Evolutionary conservation across 2,329 filamentous ascomycete species (phyloP).

Genomic region (Thelonectria olida): DNA sequence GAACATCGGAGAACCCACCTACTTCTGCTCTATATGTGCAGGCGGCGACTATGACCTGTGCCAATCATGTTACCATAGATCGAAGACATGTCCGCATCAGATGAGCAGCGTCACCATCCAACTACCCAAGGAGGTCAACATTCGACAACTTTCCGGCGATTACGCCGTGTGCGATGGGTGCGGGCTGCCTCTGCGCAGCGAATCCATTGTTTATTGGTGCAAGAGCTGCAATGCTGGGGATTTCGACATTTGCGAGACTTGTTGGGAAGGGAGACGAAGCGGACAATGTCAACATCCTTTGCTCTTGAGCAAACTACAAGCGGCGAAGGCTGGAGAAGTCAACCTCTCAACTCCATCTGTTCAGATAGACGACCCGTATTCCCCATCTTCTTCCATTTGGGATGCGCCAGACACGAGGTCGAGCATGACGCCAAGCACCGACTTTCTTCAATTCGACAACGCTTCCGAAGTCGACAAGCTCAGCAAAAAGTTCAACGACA

Average conservation of each 20-base stretch:
- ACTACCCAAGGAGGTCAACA: background rate
- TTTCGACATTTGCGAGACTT: slow-evolving; percentile 17
- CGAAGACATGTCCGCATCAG: background rate
- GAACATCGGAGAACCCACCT: slow-evolving; percentile 13
- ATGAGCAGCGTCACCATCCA: background rate
- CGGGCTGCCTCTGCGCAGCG: background rate
- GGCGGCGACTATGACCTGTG: slow-evolving; percentile 21
- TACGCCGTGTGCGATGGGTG: slow-evolving; percentile 14
- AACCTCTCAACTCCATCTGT: no score
- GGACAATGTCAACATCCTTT: slow-evolving; percentile 6
- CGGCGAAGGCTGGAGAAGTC: background rate
- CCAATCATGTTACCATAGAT: background rate
- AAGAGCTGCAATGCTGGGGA: slow-evolving; percentile 12
- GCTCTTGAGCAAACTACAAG: background rate
- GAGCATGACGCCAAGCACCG: background rate
- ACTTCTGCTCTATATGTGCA: slow-evolving; percentile 13
- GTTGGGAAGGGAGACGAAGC: slow-evolving; percentile 5
- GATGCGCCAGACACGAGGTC: background rate
- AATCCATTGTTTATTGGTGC: slow-evolving; percentile 9
- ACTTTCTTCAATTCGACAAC: background rate
- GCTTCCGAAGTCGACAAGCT: slow-evolving; percentile 11
- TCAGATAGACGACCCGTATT: no score
- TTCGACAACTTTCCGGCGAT: background rate
- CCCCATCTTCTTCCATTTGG: background rate
- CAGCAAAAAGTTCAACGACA: slow-evolving; percentile 11